phyloP scores from a whole-genome alignment of 129 eudicot genomes.

The Chrysanthemum seticuspe region DNA sequence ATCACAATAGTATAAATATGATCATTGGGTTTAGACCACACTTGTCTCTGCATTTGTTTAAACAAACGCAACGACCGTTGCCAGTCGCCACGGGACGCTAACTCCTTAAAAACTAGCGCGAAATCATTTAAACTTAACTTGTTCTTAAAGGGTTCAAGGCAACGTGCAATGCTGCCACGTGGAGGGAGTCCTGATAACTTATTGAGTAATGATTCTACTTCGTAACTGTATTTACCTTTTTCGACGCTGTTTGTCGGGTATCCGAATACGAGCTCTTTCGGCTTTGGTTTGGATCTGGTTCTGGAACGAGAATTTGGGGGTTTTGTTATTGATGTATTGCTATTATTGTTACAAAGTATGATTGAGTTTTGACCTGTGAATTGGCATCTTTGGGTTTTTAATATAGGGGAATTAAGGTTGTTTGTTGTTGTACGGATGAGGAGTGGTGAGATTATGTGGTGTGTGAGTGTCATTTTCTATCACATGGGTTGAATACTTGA shows the following conservation, averaged over 20 bases:
- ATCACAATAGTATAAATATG: constrained; percentile 76
- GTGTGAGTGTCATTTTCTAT: constrained; percentile 49
- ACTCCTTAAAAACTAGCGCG: constrained; percentile 72
- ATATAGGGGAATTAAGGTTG: constrained; percentile 32
- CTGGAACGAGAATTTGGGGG: constrained; percentile 36
- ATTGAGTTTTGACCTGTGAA: constrained; percentile 22
- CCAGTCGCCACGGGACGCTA: constrained; percentile 92
- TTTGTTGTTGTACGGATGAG: constrained; percentile 33
- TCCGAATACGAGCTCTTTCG: constrained; percentile 67
- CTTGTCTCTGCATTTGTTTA: constrained; percentile 92
- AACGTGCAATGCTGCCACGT: constrained; percentile 89
- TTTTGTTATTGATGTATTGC: constrained; percentile 6
- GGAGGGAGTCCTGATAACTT: constrained; percentile 89
- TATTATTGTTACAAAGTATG: constrained; percentile 12
- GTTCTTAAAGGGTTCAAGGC: constrained; percentile 78
- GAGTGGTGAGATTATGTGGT: constrained; percentile 42
- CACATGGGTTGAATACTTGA: constrained; percentile 32
- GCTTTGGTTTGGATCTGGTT: constrained; percentile 51
- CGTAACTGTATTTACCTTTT: constrained; percentile 87
- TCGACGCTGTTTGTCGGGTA: constrained; percentile 74
- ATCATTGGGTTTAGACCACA: constrained; percentile 94
- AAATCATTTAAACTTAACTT: constrained; percentile 78
- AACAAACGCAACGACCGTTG: constrained; percentile 80
- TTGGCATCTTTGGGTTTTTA: constrained; percentile 27
- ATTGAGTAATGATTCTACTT: constrained; percentile 80